Conservation (phyloP, 805 yeast species). For the Metschnikowia baotianmanensis region DNA sequence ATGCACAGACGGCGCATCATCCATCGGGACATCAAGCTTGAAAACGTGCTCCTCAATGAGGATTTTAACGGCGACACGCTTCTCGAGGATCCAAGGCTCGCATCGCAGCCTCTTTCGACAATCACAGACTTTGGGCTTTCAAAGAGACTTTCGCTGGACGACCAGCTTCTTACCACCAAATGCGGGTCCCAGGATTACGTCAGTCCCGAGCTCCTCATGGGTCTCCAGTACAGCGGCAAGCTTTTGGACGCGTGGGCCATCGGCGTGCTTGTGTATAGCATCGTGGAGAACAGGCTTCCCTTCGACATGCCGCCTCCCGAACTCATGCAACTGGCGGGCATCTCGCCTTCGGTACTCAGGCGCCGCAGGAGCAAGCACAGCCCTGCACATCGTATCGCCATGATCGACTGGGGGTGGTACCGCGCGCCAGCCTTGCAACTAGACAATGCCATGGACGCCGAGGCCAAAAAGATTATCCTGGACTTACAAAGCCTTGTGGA, state of each 20-base stretch:
- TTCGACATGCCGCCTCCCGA: slow-evolving; percentile 77
- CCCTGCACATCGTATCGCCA: slow-evolving; percentile 85
- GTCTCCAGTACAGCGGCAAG: slow-evolving; percentile 86
- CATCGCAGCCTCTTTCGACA: slow-evolving; percentile 44
- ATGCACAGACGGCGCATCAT: slow-evolving; percentile 68
- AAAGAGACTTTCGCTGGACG: slow-evolving; percentile 56
- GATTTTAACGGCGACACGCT: slow-evolving; percentile 16
- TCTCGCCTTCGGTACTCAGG: slow-evolving; percentile 42
- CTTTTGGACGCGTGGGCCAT: slow-evolving; percentile 93
- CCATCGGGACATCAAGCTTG: slow-evolving; percentile 91
- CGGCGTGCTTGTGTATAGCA: slow-evolving; percentile 84
- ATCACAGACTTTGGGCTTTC: slow-evolving; percentile 90
- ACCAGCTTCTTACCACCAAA: slow-evolving; percentile 73
- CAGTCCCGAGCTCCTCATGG: slow-evolving; percentile 90
- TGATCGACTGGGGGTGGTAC: slow-evolving; percentile 90
- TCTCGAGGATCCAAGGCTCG: slow-evolving; percentile 2
- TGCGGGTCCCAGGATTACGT: slow-evolving; percentile 98
- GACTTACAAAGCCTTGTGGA: slow-evolving; percentile 32
- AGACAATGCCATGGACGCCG: slow-evolving; percentile 9
- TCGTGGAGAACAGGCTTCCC: slow-evolving; percentile 84
- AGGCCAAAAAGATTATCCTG: slow-evolving; percentile 10
- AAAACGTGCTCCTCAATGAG: slow-evolving; percentile 61
- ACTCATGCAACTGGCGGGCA: slow-evolving; percentile 30
- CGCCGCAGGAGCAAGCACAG: slow-evolving; percentile 46
- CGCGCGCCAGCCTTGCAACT: slow-evolving; percentile 24